Conservation (phyloP, 2,329 filamentous ascomycete genomes). For the Fusarium humuli region DNA sequence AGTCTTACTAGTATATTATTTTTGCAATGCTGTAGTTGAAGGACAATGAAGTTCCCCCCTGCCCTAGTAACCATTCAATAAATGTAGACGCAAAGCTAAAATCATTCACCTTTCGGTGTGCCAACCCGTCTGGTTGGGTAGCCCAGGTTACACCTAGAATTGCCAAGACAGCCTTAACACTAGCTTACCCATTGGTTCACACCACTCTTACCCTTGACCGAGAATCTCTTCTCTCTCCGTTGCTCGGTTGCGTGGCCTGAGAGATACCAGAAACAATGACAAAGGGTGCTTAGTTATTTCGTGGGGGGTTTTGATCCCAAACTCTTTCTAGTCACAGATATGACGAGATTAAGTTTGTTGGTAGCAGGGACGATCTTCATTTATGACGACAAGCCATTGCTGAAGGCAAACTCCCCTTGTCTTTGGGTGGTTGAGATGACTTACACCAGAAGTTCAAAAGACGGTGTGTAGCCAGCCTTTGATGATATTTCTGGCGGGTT, state of each 20-base stretch:
- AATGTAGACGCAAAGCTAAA: background rate
- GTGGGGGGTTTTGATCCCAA: constrained; percentile 13
- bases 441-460: constrained; percentile 22
- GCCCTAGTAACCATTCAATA: background rate
- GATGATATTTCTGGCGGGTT: background rate
- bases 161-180: constrained; percentile 41
- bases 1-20: background rate
- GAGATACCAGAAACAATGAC: constrained; percentile 41
- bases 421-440: constrained; percentile 3
- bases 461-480: constrained; percentile 35
- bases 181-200: constrained; percentile 27
- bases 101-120: constrained; percentile 29
- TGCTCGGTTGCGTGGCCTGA: constrained; percentile 16
- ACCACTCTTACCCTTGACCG: constrained; percentile 27
- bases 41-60: background rate
- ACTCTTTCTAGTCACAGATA: constrained; percentile 2
- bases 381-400: constrained; percentile 28
- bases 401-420: background rate
- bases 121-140: constrained; percentile 32
- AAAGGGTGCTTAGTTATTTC: constrained; percentile 26
- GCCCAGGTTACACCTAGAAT: constrained; percentile 28
- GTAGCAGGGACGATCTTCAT: constrained; percentile 8
- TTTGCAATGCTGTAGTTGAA: background rate
- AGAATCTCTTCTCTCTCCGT: constrained; percentile 19
- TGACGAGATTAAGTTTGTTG: constrained; percentile 28